These are phyloP conservation scores for Acidiella bohemica DNA, from an alignment of 495 filamentous ascomycete species.

Conservation along the genomic window DNA sequence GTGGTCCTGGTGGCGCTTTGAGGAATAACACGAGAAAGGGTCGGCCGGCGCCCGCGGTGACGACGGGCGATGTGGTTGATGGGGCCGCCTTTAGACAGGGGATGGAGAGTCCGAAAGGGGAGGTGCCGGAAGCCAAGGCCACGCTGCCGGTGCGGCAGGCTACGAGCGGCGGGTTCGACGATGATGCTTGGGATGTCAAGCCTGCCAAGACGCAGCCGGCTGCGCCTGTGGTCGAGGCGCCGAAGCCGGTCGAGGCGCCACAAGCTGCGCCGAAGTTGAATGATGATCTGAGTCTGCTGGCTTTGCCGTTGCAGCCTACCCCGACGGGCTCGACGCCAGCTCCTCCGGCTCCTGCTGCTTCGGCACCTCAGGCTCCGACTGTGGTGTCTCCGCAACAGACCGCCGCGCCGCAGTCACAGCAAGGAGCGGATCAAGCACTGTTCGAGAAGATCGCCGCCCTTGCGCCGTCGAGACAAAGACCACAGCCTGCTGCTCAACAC, in stretches of 20 bases:
- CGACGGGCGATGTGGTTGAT: slow-evolving; percentile 76
- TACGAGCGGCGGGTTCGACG: slow-evolving; percentile 58
- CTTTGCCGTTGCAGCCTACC: slow-evolving; percentile 21
- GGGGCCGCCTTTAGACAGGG: slow-evolving; percentile 58
- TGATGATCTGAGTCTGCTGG: slow-evolving; percentile 13
- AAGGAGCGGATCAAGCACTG: slow-evolving; percentile 39
- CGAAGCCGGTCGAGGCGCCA: not conserved
- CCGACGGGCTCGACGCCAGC: slow-evolving; percentile 18
- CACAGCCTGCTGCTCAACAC: slow-evolving; percentile 46
- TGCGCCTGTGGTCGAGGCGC: not conserved
- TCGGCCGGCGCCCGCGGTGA: slow-evolving; percentile 68
- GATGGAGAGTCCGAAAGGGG: slow-evolving; percentile 15
- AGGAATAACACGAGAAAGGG: slow-evolving; percentile 92
- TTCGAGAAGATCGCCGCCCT: slow-evolving; percentile 30
- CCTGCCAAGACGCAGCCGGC: slow-evolving; percentile 51
- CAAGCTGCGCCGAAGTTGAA: slow-evolving; percentile 12
- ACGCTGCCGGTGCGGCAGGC: slow-evolving; percentile 32
- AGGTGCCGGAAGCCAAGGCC: slow-evolving; percentile 43
- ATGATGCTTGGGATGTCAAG: slow-evolving; percentile 96
- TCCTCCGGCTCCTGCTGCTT: slow-evolving; percentile 30
- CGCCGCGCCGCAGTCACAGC: slow-evolving; percentile 27
- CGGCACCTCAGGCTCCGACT: slow-evolving; percentile 28
- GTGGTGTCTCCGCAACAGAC: slow-evolving; percentile 17
- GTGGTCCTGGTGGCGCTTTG: slow-evolving; percentile 74
- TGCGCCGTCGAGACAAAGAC: slow-evolving; percentile 49